Evolutionary conservation across 345 rosid species (phyloP).

Genomic region (Raphanus sativus): DNA sequence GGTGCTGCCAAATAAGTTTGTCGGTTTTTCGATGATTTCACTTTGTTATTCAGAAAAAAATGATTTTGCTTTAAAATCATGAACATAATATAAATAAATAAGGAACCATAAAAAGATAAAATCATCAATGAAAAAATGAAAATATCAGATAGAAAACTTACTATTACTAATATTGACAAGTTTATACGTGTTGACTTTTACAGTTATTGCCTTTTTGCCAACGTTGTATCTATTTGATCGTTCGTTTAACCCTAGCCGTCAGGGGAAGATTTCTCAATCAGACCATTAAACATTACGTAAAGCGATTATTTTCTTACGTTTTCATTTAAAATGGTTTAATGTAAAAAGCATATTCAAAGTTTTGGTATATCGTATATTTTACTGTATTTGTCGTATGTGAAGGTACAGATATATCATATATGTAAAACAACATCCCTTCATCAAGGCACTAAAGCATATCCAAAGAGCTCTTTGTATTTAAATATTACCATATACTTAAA

Average conservation of each 20-base stretch:
- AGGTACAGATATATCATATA: neutral
- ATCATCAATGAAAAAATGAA: too few species aligned
- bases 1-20: slow-evolving; percentile 37
- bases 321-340: too few species aligned
- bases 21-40: neutral
- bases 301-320: neutral
- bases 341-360: neutral
- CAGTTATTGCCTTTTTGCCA: slow-evolving; percentile 23
- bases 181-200: slow-evolving; percentile 23
- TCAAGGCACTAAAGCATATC: slow-evolving; percentile 32
- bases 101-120: too few species aligned
- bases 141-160: too few species aligned
- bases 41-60: too few species aligned
- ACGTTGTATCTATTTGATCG: slow-evolving; percentile 33
- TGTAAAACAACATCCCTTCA: slow-evolving; percentile 13
- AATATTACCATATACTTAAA: neutral
- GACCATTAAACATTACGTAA: slow-evolving; percentile 21
- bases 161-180: neutral
- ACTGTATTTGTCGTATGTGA: slow-evolving; percentile 9
- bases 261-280: slow-evolving; percentile 14
- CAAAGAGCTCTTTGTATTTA: slow-evolving; percentile 9
- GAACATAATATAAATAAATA: too few species aligned
- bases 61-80: too few species aligned
- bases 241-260: slow-evolving; percentile 36
- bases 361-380: neutral